Evolutionary conservation across 805 yeast species (phyloP).

Genomic region (Pichia gijzeniarum): DNA sequence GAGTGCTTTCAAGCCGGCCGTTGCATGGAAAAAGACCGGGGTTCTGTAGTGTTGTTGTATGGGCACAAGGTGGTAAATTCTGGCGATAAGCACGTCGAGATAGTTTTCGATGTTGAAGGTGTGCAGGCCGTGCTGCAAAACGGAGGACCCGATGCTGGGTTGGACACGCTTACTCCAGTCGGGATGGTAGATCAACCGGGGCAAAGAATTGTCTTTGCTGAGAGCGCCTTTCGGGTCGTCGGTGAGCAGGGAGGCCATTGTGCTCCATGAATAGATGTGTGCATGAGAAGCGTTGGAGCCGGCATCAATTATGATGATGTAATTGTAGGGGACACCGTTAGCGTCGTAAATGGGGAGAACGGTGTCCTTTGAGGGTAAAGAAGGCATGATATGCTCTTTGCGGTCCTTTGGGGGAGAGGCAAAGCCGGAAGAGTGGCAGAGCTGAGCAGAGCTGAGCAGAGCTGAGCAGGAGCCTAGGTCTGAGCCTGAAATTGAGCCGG

Average conservation of each 20-base stretch:
- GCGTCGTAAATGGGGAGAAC: slow-evolving; percentile 20
- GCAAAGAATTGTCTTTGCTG: slow-evolving; percentile 13
- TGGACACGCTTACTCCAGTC: slow-evolving; percentile 46
- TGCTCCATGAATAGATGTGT: slow-evolving; percentile 50
- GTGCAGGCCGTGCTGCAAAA: slow-evolving; percentile 41
- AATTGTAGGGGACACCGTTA: slow-evolving; percentile 48
- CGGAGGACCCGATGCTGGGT: slow-evolving; percentile 59
- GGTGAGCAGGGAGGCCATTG: slow-evolving; percentile 26
- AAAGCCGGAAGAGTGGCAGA: no score
- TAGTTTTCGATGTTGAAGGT: slow-evolving; percentile 51
- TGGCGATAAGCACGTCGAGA: slow-evolving; percentile 40
- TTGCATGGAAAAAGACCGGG: slow-evolving; percentile 63
- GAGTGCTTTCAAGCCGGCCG: slow-evolving; percentile 61
- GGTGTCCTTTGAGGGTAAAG: neutral
- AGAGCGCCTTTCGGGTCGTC: neutral
- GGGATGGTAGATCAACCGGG: slow-evolving; percentile 26
- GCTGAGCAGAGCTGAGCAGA: no score
- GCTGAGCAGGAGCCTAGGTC: no score
- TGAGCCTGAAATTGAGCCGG: no score
- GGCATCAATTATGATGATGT: slow-evolving; percentile 55
- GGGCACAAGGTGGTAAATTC: slow-evolving; percentile 49
- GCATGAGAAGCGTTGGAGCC: slow-evolving; percentile 65
- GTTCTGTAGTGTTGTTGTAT: slow-evolving; percentile 53
- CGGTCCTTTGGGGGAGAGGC: no score
- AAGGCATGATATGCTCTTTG: no score